Evolutionary conservation across 139 green algal genomes (phyloP).

Genomic region (Picocystis salinarum): DNA sequence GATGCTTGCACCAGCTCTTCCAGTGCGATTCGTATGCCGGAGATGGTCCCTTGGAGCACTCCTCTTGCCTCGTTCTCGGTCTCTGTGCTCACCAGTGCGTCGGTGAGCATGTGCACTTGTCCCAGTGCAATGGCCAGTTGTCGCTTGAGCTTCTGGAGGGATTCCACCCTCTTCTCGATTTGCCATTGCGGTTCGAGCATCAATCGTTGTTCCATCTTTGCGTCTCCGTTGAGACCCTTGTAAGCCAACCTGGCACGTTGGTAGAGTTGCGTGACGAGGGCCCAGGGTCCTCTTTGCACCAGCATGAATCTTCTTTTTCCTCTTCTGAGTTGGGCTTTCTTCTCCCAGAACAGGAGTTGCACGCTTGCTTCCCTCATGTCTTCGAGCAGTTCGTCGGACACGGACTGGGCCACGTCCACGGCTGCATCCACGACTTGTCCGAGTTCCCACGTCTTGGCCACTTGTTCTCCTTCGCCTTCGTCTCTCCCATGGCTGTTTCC

Average conservation of each 20-base stretch:
- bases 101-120: too few relatives aligned
- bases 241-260: neutral
- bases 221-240: neutral
- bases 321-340: neutral
- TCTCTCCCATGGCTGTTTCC: too few relatives aligned
- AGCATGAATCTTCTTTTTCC: neutral
- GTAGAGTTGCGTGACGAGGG: neutral
- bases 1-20: too few relatives aligned
- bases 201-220: neutral
- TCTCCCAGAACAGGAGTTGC: constrained; percentile 2
- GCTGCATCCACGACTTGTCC: too few relatives aligned
- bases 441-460: too few relatives aligned
- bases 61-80: too few relatives aligned
- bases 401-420: neutral
- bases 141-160: too few relatives aligned
- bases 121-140: too few relatives aligned
- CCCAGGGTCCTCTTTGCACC: constrained; percentile 1
- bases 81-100: too few relatives aligned
- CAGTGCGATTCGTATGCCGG: too few relatives aligned
- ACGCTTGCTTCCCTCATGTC: neutral
- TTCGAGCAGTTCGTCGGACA: neutral
- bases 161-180: constrained; percentile 5
- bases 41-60: too few relatives aligned
- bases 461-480: too few relatives aligned
- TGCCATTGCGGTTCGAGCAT: neutral